Conservation (phyloP, 73 alveolate species). For the Paramecium primaurelia region DNA sequence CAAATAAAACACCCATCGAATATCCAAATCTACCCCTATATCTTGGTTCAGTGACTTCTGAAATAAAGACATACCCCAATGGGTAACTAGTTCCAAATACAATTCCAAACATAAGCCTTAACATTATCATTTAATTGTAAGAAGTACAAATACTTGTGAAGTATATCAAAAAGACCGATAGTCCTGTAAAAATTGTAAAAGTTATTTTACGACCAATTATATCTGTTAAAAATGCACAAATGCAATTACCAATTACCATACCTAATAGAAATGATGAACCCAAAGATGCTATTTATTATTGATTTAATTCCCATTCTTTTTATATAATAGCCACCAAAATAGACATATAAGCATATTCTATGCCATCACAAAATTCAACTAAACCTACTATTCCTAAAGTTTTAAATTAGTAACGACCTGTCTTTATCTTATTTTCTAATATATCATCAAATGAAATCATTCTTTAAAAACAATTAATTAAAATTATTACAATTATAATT, state of each 20-base stretch:
- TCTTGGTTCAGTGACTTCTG: neutral
- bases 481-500: neutral
- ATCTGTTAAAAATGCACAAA: conserved; percentile 10
- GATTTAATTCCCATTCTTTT: neutral
- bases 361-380: conserved; percentile 46
- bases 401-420: neutral
- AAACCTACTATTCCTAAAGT: neutral
- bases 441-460: neutral
- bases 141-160: neutral
- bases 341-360: conserved; percentile 7
- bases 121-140: neutral
- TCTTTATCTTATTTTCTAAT: neutral
- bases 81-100: conserved; percentile 26
- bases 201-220: neutral
- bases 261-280: neutral
- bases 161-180: neutral
- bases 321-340: neutral
- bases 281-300: neutral
- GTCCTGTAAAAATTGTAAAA: neutral
- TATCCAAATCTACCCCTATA: conserved; percentile 10
- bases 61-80: conserved; percentile 1
- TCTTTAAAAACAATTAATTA: neutral
- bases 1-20: neutral
- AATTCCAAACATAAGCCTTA: neutral
- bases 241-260: neutral